phyloP scores from a whole-genome alignment of 2,329 filamentous ascomycete genomes.

The Microsporum audouinii region DNA sequence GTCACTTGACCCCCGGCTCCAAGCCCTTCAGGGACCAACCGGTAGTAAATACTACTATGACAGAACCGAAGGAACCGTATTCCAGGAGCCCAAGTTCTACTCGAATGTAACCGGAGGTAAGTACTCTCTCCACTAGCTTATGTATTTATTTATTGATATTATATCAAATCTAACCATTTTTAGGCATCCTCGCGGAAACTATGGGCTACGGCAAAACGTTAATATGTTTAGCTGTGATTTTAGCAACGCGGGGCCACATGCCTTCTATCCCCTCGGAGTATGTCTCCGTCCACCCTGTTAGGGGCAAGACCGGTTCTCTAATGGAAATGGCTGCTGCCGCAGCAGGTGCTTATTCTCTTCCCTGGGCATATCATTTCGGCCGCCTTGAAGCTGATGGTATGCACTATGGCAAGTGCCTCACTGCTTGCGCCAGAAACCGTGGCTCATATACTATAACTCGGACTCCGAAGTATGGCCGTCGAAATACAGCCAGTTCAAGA shows the following conservation, averaged over 20 bases:
- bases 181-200: conserved; percentile 36
- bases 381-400: conserved; percentile 37
- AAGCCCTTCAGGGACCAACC: conserved; percentile 47
- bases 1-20: conserved; percentile 62
- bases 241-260: conserved; percentile 61
- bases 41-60: conserved; percentile 60
- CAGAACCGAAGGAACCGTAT: conserved; percentile 48
- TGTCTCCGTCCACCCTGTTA: conserved; percentile 32
- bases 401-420: conserved; percentile 44
- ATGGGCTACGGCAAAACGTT: conserved; percentile 68
- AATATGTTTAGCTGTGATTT: conserved; percentile 66
- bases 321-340: conserved; percentile 64
- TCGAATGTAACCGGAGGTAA: conserved; percentile 62
- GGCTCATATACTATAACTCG: conserved; percentile 48
- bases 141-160: neutral
- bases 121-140: neutral
- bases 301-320: conserved; percentile 49
- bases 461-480: conserved; percentile 31
- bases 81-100: conserved; percentile 58
- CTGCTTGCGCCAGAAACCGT: conserved; percentile 46
- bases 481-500: conserved; percentile 28
- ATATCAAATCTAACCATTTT: conserved; percentile 2
- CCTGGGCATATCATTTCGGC: conserved; percentile 59
- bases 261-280: conserved; percentile 55
- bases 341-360: conserved; percentile 53